These are phyloP conservation scores for Sporothrix euskadiensis DNA, from an alignment of 2,329 filamentous ascomycete species.

Conservation along the genomic window DNA sequence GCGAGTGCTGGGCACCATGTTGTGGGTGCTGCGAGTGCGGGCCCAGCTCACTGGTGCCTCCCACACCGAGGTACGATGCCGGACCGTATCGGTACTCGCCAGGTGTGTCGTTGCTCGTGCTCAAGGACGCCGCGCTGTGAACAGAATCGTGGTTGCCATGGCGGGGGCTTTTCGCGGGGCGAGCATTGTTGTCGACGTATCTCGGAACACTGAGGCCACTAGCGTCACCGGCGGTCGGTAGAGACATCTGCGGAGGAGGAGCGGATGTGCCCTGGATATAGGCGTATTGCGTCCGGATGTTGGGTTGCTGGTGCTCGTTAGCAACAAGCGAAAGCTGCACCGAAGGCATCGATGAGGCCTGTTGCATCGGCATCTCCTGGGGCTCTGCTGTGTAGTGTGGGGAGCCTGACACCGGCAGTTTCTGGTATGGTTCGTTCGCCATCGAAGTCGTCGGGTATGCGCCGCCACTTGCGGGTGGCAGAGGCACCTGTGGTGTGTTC, in stretches of 20 bases:
- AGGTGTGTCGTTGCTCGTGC: conserved; percentile 51
- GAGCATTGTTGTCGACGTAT: conserved; percentile 57
- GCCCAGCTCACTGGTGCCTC: conserved; percentile 41
- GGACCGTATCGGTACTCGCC: conserved; percentile 60
- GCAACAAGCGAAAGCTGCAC: conserved; percentile 54
- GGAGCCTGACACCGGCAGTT: conserved; percentile 53
- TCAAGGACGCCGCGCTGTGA: conserved; percentile 49
- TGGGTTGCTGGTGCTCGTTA: conserved; percentile 50
- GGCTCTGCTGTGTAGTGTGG: conserved; percentile 53
- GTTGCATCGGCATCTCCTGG: conserved; percentile 56
- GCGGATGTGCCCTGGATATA: conserved; percentile 55
- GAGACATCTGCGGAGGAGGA: conserved; percentile 53
- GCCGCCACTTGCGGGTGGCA: conserved; percentile 32
- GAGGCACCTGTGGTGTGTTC: conserved; percentile 53
- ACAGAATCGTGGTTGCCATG: conserved; percentile 57
- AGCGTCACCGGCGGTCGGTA: conserved; percentile 43
- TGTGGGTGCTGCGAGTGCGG: conserved; percentile 37
- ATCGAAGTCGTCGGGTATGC: conserved; percentile 52
- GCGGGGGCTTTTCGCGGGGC: conserved; percentile 59
- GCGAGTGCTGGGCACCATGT: conserved; percentile 33
- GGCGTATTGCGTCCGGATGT: conserved; percentile 56
- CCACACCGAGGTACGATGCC: conserved; percentile 44
- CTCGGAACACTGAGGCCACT: conserved; percentile 55
- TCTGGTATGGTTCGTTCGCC: conserved; percentile 54
- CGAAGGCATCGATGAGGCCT: conserved; percentile 53